A percentile compares a stretch with the other conserved stretches of the same genome.
Evolutionary conservation across 2,329 filamentous ascomycete species (phyloP).

Genomic region (Canariomyces notabilis): DNA sequence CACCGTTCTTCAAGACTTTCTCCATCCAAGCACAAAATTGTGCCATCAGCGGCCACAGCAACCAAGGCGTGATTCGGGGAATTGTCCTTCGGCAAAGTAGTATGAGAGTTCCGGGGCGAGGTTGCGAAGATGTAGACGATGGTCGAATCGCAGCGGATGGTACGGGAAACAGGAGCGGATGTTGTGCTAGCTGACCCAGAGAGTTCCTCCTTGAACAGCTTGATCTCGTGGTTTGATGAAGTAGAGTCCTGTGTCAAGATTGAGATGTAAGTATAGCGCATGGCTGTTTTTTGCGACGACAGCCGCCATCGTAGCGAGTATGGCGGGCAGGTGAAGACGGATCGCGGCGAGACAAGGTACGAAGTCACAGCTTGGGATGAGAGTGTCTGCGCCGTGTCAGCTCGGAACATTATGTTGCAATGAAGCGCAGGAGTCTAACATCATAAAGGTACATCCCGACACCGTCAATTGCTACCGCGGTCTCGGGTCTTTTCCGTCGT

Average conservation of each 20-base stretch:
- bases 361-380: constrained; percentile 59
- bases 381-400: constrained; percentile 45
- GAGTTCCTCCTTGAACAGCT: constrained; percentile 54
- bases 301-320: constrained; percentile 52
- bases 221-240: constrained; percentile 45
- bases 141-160: constrained; percentile 36
- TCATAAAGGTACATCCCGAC: constrained; percentile 63
- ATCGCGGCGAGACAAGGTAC: constrained; percentile 61
- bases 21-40: constrained; percentile 55
- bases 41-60: constrained; percentile 55
- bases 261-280: constrained; percentile 58
- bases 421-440: constrained; percentile 36
- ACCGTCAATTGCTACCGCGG: constrained; percentile 59
- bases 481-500: constrained; percentile 59
- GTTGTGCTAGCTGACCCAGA: constrained; percentile 47
- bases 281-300: constrained; percentile 42
- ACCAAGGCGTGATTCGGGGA: constrained; percentile 42
- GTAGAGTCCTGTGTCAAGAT: constrained; percentile 37
- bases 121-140: constrained; percentile 41
- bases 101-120: constrained; percentile 19
- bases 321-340: constrained; percentile 57
- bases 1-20: constrained; percentile 47
- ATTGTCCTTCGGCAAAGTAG: constrained; percentile 22
- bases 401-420: not conserved
- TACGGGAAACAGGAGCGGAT: constrained; percentile 44